A percentile compares a stretch with the other conserved stretches of the same genome.
Evolutionary conservation across 306 rosid genomes (phyloP).

Genomic region (Casuarina glauca): DNA sequence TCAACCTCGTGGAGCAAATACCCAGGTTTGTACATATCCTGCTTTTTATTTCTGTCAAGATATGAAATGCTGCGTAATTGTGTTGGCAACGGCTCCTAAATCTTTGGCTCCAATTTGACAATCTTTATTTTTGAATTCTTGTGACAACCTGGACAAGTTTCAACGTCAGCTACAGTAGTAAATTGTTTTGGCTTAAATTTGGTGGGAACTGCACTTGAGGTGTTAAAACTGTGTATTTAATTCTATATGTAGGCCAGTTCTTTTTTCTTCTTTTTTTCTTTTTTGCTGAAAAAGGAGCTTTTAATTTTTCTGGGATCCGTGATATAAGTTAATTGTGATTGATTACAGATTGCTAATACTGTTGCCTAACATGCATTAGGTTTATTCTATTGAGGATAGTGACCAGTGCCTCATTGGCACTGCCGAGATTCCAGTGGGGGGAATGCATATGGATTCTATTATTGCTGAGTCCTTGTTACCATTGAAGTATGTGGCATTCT

Average conservation of each 20-base stretch:
- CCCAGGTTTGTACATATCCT: slow-evolving; percentile 63
- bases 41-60: background rate
- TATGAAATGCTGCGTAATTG: slow-evolving; percentile 7
- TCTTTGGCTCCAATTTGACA: slow-evolving; percentile 16
- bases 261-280: background rate
- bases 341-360: slow-evolving; percentile 30
- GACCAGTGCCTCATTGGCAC: slow-evolving; percentile 98
- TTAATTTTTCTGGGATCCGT: background rate
- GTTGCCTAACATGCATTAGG: slow-evolving; percentile 47
- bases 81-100: background rate
- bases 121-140: slow-evolving; percentile 12
- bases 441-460: slow-evolving; percentile 97
- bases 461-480: slow-evolving; percentile 74
- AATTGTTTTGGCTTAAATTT: background rate
- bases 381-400: slow-evolving; percentile 82
- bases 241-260: background rate
- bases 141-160: slow-evolving; percentile 6
- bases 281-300: background rate
- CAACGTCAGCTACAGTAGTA: background rate
- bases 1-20: slow-evolving; percentile 90
- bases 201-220: background rate
- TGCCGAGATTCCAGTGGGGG: slow-evolving; percentile 98
- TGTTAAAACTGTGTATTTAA: background rate
- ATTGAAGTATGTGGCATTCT: slow-evolving; percentile 81
- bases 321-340: slow-evolving; percentile 23